Evolutionary conservation across 1,284 basidiomycete genomes (phyloP).

Genomic region (Heterobasidion occidentale): DNA sequence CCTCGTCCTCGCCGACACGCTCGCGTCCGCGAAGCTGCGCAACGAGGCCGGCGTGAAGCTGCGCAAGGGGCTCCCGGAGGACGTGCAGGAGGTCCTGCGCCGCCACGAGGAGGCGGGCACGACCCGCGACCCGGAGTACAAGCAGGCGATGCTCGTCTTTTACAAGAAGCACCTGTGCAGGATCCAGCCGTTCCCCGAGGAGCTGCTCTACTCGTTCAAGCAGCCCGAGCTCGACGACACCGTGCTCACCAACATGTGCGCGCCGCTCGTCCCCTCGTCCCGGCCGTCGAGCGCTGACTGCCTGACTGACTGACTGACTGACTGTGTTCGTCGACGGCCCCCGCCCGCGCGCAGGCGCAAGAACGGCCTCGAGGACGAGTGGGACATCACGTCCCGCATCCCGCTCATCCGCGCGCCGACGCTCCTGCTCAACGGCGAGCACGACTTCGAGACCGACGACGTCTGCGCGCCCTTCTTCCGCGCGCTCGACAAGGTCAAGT

Average conservation of each 20-base stretch:
- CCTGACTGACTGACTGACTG: neutral
- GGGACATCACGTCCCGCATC: slow-evolving; percentile 20
- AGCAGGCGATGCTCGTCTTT: slow-evolving; percentile 34
- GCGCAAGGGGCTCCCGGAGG: slow-evolving; percentile 26
- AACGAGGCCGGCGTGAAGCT: slow-evolving; percentile 6
- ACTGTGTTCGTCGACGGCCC: too few relatives aligned
- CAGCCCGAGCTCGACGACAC: slow-evolving; percentile 35
- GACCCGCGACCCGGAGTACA: slow-evolving; percentile 35
- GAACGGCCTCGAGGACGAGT: slow-evolving; percentile 14
- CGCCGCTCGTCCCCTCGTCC: too few relatives aligned
- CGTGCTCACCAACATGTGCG: slow-evolving; percentile 39
- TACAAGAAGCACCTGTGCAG: slow-evolving; percentile 37
- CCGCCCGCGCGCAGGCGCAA: neutral
- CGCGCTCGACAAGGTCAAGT: slow-evolving; percentile 18
- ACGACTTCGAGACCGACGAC: slow-evolving; percentile 20
- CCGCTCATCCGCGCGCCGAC: slow-evolving; percentile 20
- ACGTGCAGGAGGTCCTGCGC: slow-evolving; percentile 32
- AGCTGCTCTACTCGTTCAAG: slow-evolving; percentile 19
- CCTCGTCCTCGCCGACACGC: slow-evolving; percentile 28
- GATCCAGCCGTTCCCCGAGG: slow-evolving; percentile 34
- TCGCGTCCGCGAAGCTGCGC: slow-evolving; percentile 20
- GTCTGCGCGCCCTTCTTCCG: slow-evolving; percentile 18
- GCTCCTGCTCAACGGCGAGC: slow-evolving; percentile 21
- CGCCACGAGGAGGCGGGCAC: slow-evolving; percentile 42
- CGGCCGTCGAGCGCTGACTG: too few relatives aligned